Base-by-base conservation (phyloP, 208 protist species). In the Acanthamoeba castellanii region DNA sequence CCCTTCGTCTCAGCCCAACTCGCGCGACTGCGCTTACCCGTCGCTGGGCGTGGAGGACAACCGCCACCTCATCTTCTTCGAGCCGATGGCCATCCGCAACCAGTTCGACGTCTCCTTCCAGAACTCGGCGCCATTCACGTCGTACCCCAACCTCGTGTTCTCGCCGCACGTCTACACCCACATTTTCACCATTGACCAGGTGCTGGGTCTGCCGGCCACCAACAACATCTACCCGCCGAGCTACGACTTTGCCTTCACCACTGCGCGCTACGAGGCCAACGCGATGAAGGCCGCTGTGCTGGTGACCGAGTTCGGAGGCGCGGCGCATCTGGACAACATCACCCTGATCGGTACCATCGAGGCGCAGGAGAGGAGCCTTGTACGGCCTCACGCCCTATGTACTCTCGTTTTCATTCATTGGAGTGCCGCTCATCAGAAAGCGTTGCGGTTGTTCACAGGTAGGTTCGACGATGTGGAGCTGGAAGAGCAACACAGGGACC, bases 1-100 rank as follows among this genome's bases (percentile, higher is more conserved):
- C 42, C 74, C 74, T 0, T 7, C 34, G 22, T 84, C 74, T 0
- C 34, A 57, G 74, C 74, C 74, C 42, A 84, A n/a, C 37, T 32
- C 74, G n/a, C 55, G 55, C 5, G 74, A n/a, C 34, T 84, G 74
- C 45, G 74, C 74, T 13, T 84, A 84, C 45, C 74, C 74, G 22
- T 84, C 74, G 74, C 42, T 84, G n/a, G 74, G 74, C 18, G 16
- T 84, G 37, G 25, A 84, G 20, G 74, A 84, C 74, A 84, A 8
- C 14, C 14, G 55, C 2, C 74, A 84, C 74, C 4, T 84, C 42
- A 16, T 84, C 74, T 84, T 84, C 74, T 84, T 84, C 74, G 74
- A 84, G 45, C 74, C 74, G 22, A 84, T 84, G 74, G 74, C 74
- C 34, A 55, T 84, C 74, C 74, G 74, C 30, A 84, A 84, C 11